These are phyloP conservation scores for Tetrapisispora fleetii DNA, from an alignment of 805 yeast genomes.

Conservation along the genomic window DNA sequence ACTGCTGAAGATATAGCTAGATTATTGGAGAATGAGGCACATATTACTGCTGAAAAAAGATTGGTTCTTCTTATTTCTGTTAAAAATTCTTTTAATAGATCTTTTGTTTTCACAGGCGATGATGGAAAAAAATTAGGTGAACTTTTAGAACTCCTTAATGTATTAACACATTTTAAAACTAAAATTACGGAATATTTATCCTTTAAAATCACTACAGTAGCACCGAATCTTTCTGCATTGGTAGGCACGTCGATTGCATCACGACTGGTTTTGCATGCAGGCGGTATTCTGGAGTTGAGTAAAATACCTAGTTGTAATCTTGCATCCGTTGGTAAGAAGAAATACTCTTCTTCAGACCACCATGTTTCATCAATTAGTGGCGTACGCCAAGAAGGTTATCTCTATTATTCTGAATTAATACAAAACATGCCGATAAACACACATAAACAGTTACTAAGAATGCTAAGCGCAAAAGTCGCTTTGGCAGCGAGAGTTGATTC, in stretches of 20 bases:
- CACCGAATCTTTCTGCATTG: constrained; percentile 72
- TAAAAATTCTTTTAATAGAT: constrained; percentile 34
- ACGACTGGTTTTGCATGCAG: constrained; percentile 55
- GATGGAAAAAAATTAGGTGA: constrained; percentile 33
- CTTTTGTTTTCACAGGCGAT: constrained; percentile 20
- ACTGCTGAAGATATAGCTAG: constrained; percentile 10
- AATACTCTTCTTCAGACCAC: constrained; percentile 24
- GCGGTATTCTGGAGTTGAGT: constrained; percentile 59
- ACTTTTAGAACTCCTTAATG: constrained; percentile 35
- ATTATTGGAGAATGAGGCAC: constrained; percentile 26
- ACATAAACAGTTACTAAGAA: constrained; percentile 62
- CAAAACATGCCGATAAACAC: constrained; percentile 48
- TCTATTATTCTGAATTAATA: constrained; percentile 51
- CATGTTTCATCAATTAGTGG: constrained; percentile 31
- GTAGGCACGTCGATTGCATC: constrained; percentile 68
- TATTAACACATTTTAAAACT: constrained; percentile 35
- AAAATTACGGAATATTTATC: constrained; percentile 47
- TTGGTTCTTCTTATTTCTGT: constrained; percentile 70
- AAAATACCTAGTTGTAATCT: constrained; percentile 75
- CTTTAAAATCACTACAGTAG: constrained; percentile 43
- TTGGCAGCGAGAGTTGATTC: constrained; percentile 79
- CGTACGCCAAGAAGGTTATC: constrained; percentile 56
- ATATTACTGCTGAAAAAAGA: constrained; percentile 53
- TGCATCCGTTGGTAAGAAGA: constrained; percentile 58
- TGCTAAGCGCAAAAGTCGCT: constrained; percentile 67